Evolutionary conservation across 192 early-diverging fungal species (phyloP).

Genomic region (Entomortierella beljakovae): DNA sequence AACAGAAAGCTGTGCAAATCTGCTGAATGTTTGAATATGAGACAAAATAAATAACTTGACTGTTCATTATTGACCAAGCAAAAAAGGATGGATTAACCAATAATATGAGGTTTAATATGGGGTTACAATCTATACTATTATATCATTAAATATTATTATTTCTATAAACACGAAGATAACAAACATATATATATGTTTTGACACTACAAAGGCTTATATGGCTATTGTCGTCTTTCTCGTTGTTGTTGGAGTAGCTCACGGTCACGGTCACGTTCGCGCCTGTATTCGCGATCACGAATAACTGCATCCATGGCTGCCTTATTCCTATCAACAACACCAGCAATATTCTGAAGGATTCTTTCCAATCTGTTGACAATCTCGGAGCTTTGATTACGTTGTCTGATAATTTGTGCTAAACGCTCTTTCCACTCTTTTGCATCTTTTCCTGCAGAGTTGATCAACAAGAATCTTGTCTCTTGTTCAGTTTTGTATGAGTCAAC

Average conservation of each 20-base stretch:
- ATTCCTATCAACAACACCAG: conserved; percentile 31
- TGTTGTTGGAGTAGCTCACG: conserved; percentile 19
- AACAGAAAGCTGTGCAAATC: too few species aligned
- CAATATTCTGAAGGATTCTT: conserved; percentile 21
- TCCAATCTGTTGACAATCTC: conserved; percentile 27
- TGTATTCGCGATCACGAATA: conserved; percentile 41
- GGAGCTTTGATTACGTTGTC: conserved; percentile 38
- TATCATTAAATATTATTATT: too few species aligned
- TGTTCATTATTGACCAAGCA: too few species aligned
- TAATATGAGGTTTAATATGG: too few species aligned
- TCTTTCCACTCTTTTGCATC: conserved; percentile 45
- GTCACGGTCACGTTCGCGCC: conserved; percentile 36
- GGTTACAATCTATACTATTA: too few species aligned
- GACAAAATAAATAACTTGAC: too few species aligned
- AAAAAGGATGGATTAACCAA: too few species aligned
- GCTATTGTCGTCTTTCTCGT: conserved; percentile 1
- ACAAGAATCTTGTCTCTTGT: conserved; percentile 52
- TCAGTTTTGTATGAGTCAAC: conserved; percentile 52
- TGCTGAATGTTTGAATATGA: too few species aligned
- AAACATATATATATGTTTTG: too few species aligned
- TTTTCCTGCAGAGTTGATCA: conserved; percentile 50
- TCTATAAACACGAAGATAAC: too few species aligned
- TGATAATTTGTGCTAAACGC: conserved; percentile 40
- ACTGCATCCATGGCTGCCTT: conserved; percentile 48
- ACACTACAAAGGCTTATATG: too few species aligned